These are phyloP conservation scores for Pisolithus tinctorius DNA, from an alignment of 768 basidiomycete genomes.

Conservation along the genomic window DNA sequence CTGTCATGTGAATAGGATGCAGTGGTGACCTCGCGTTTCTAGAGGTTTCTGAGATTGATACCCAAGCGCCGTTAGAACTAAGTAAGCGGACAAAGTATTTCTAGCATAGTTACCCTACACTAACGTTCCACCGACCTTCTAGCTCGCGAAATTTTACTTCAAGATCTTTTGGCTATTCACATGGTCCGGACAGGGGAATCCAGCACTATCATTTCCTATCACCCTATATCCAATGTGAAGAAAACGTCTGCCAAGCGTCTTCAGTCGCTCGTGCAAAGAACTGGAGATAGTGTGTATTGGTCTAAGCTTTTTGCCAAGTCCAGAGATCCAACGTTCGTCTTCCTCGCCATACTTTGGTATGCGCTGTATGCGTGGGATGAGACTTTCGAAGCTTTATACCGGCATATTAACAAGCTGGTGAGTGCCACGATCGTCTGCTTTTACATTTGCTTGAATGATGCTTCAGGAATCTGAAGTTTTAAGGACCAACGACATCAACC, in stretches of 20 bases:
- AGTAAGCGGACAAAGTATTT: constrained; percentile 5
- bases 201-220: constrained; percentile 32
- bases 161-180: constrained; percentile 34
- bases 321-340: constrained; percentile 27
- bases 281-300: constrained; percentile 33
- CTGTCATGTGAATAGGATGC: background rate
- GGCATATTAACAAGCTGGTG: constrained; percentile 46
- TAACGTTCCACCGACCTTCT: background rate
- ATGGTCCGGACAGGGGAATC: constrained; percentile 25
- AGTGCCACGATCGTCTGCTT: constrained; percentile 9
- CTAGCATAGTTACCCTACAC: background rate
- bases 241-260: constrained; percentile 24
- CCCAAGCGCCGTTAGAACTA: constrained; percentile 26
- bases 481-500: constrained; percentile 34
- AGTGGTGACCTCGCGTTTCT: background rate
- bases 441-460: background rate
- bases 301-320: constrained; percentile 25
- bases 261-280: constrained; percentile 25
- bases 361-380: constrained; percentile 60
- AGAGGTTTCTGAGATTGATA: constrained; percentile 23
- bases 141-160: constrained; percentile 22
- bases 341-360: constrained; percentile 47
- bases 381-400: constrained; percentile 44
- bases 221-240: constrained; percentile 19
- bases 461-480: constrained; percentile 41